Conservation (phyloP, 768 basidiomycete genomes). For the Paxillus involutus region DNA sequence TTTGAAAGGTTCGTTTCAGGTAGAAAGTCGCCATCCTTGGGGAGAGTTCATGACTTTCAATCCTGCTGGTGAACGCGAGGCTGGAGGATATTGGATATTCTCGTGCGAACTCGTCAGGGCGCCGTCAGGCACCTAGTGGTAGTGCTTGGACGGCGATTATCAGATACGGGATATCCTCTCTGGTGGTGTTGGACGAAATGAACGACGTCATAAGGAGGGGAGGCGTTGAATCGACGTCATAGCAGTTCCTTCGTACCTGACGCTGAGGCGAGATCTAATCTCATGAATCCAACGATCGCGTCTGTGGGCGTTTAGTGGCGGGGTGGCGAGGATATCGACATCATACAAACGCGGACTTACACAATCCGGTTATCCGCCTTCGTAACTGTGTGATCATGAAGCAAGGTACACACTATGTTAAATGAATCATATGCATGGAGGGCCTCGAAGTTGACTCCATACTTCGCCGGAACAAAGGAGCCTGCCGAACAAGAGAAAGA, state of each 20-base stretch:
- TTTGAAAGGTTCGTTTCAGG: background rate
- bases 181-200: background rate
- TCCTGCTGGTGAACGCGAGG: background rate
- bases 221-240: background rate
- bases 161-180: background rate
- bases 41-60: background rate
- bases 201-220: background rate
- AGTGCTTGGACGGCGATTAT: background rate
- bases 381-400: background rate
- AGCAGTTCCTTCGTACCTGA: background rate
- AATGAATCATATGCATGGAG: background rate
- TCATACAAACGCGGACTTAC: background rate
- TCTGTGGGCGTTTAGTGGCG: too few species aligned
- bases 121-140: background rate
- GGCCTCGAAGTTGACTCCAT: background rate
- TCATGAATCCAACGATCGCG: background rate
- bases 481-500: background rate
- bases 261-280: background rate
- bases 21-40: background rate
- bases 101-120: background rate
- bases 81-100: background rate
- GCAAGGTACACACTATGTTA: background rate
- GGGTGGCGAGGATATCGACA: too few species aligned
- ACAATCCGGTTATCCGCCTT: background rate
- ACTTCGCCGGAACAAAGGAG: background rate